Base-by-base conservation (phyloP, 352 stramenopile species). In the Pythium apleroticum region DNA sequence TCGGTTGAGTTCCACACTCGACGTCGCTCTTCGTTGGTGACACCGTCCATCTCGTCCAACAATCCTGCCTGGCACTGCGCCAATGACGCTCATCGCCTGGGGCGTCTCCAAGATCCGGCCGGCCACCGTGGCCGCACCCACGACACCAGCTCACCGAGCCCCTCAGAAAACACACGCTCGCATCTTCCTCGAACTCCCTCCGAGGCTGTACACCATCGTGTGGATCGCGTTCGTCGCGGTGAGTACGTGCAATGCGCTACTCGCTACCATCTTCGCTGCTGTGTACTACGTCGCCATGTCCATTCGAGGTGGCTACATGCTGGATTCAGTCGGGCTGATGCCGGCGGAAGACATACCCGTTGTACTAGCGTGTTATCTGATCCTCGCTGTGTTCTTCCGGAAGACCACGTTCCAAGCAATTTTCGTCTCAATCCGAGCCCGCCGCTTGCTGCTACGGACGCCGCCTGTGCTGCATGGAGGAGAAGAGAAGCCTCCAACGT, bases 221-320 rank as follows among this genome's bases (percentile, higher is more conserved):
- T 48, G 39, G 39, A 22, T 48, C 39, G 39, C 19, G 17, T 48
- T 48, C 19, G 39, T 48, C 11, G 6, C 11, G 9, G 39, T 48
- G 39, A 48, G 39, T 48, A 22, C 39, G 11, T 9, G 15, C 15
- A 67, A 60, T 20, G 52, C n/a, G 0, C 35, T 52, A n/a, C 48
- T 67, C 20, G 28, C 60, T 7, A 5, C 52, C 2, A 49, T 48
- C 35, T 56, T 61, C 19, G 60, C 53, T 1, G 52, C 53, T 0
- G 55, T 67, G 8, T 67, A 67, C 31, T 67, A 67, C 31, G 52
- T 12, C 3, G 60, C 52, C 3, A 41, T 39, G 17, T 41, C 45
- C 17, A 67, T 61, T 30, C 60, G 60, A 25, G 41, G 41, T 17
- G 60, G 60, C 41, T 62, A 67, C 60, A 53, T 62, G 52, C 33